phyloP scores from a whole-genome alignment of 2,329 filamentous ascomycete genomes.

The Biscogniauxia marginata region DNA sequence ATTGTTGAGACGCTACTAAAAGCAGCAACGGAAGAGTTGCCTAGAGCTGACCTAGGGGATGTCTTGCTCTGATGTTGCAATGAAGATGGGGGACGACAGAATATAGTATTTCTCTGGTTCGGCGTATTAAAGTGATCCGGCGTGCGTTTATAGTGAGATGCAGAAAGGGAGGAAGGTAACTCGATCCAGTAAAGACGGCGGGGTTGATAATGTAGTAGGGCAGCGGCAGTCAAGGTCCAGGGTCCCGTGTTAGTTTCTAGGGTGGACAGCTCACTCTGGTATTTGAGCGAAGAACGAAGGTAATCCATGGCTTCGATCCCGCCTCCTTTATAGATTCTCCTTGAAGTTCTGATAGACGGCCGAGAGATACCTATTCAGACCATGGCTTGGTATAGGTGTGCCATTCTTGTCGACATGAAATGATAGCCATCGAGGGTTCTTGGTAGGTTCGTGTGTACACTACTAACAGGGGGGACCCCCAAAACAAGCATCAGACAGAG shows the following conservation, averaged over 20 bases:
- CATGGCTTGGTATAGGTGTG: constrained; percentile 6
- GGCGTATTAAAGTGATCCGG: not conserved
- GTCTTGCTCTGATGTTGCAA: not conserved
- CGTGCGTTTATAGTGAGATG: constrained; percentile 5
- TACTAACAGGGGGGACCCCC: constrained; percentile 37
- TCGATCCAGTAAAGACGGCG: constrained; percentile 13
- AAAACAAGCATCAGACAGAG: constrained; percentile 49
- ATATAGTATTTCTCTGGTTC: not conserved
- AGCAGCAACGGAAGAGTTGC: not conserved
- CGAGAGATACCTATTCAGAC: not conserved
- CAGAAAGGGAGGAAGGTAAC: constrained; percentile 4
- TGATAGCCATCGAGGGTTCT: constrained; percentile 33
- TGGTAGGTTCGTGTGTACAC: constrained; percentile 40
- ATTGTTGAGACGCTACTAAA: not conserved
- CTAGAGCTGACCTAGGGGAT: not conserved
- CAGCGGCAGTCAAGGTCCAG: constrained; percentile 18
- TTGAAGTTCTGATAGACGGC: constrained; percentile 1
- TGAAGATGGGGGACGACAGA: not conserved
- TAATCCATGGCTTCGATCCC: constrained; percentile 23
- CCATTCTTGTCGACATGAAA: constrained; percentile 5
- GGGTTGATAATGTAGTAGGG: constrained; percentile 16
- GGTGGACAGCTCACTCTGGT: constrained; percentile 4
- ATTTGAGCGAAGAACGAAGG: constrained; percentile 12
- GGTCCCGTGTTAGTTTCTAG: constrained; percentile 10
- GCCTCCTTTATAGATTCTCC: constrained; percentile 27